Evolutionary conservation across 2,329 filamentous ascomycete genomes (phyloP).

Genomic region (Tolypocladium album): DNA sequence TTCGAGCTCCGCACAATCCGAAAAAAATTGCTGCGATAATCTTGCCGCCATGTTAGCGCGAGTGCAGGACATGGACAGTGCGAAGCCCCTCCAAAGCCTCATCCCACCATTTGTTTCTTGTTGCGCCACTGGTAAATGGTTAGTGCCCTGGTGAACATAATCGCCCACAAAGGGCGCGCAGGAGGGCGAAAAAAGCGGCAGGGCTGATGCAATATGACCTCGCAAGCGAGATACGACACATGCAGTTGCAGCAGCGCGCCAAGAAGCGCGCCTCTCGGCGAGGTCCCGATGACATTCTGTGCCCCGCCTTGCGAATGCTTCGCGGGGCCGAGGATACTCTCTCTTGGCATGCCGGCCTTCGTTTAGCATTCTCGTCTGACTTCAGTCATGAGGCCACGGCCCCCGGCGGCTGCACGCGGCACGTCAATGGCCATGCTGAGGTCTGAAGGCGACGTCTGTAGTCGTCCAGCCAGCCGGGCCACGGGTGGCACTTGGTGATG

Average conservation of each 20-base stretch:
- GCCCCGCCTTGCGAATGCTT: neutral
- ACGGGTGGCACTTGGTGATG: neutral
- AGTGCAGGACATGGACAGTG: neutral
- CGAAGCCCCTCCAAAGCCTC: neutral
- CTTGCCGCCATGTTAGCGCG: neutral
- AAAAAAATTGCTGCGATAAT: neutral
- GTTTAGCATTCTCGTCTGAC: neutral
- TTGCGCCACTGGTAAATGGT: neutral
- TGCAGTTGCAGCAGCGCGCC: neutral
- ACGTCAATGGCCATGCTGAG: neutral
- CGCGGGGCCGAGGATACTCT: neutral
- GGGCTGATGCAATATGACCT: neutral
- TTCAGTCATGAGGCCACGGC: neutral
- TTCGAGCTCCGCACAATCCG: neutral
- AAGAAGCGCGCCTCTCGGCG: neutral
- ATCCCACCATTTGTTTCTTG: neutral
- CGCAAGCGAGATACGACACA: neutral
- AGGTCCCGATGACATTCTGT: neutral
- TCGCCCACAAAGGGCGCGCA: neutral
- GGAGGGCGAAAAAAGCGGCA: neutral
- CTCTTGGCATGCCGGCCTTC: neutral
- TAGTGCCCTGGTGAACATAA: neutral
- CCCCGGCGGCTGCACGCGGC: neutral
- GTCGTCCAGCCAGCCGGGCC: neutral
- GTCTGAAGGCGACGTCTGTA: neutral